Base-by-base conservation (phyloP, 164 flowering plant species). In the Dillenia turbinata region DNA sequence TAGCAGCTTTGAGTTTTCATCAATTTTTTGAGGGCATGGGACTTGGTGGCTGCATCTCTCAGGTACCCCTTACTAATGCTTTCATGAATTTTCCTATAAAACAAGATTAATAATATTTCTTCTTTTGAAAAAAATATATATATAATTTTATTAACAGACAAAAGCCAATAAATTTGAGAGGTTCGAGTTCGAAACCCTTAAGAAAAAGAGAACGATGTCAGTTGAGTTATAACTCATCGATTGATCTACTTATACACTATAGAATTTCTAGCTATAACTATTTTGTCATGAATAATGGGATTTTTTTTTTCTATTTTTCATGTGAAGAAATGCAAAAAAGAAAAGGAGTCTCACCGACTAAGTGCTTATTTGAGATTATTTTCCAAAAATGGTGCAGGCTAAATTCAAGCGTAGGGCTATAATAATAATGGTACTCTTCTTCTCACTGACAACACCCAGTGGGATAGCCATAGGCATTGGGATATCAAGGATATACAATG, bases 1-100 rank as follows among this genome's bases (percentile, higher is more conserved):
- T 83, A 22, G 85, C 70, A 9, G 88, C 88, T 19, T 54, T 83
- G 68, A 66, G 78, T 40, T 83, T 83, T 52, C 88, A 83, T 59
- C 88, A 83, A 59, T 76, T 83, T 45, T 83, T 83, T 58, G 87
- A 83, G 43, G 87, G 87, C 43, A 66, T 83, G 71, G 85, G 88
- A 0, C 81, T 81, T 15, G 86, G 84, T 51, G 84, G 86, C 40
- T 84, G 88, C 77, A 81, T 83, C 10, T 52, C 75, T 65, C 83
- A 75, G 81, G 81, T 77, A 73, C 54, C 13, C 17, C 17, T 3
- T 19, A 19, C 22, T 19, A 19, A 19, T 19, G 1, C 22, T 19
- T 19, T 19, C 22, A 19, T 19, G 1, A 19, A 19, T 22, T 46
- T 19, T 19, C 22, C 22, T 1, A 1, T 19, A 19, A 19, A 19